Conservation (phyloP, 352 stramenopile species). For the Phytopythium litorale region DNA sequence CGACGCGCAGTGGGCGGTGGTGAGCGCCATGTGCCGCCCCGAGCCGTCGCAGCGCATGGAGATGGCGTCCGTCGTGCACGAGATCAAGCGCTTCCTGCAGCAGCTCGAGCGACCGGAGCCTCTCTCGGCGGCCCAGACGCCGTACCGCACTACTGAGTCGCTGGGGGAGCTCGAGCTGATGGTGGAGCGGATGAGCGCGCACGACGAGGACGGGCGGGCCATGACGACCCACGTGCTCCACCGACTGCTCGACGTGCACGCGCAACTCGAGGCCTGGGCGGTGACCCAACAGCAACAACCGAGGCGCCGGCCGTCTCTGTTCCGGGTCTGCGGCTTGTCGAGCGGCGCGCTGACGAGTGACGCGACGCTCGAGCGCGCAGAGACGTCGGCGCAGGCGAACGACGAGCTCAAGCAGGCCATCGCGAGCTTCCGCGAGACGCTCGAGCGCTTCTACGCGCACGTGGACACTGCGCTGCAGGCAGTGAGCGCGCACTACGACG, state of each 20-base stretch:
- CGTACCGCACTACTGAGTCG: neutral
- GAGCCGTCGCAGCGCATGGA: conserved; percentile 6
- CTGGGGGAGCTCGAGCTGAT: neutral
- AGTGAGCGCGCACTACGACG: neutral
- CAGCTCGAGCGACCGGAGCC: too few species aligned
- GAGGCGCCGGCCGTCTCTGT: neutral
- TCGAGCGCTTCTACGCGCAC: neutral
- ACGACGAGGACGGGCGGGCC: neutral
- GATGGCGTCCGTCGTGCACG: conserved; percentile 7
- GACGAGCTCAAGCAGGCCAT: neutral
- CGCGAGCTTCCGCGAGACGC: neutral
- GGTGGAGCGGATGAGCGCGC: neutral
- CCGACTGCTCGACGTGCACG: neutral
- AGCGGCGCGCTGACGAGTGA: neutral
- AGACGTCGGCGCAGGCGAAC: neutral
- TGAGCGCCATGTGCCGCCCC: conserved; percentile 8
- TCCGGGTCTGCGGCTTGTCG: neutral
- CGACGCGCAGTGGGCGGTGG: conserved; percentile 6
- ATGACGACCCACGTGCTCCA: neutral
- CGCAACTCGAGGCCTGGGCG: neutral
- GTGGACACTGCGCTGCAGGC: neutral
- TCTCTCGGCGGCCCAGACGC: neutral
- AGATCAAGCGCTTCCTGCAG: neutral
- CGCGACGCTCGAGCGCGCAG: neutral
- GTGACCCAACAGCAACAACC: neutral